phyloP scores from a whole-genome alignment of 2,329 filamentous ascomycete genomes.

The Ilyonectria destructans region DNA sequence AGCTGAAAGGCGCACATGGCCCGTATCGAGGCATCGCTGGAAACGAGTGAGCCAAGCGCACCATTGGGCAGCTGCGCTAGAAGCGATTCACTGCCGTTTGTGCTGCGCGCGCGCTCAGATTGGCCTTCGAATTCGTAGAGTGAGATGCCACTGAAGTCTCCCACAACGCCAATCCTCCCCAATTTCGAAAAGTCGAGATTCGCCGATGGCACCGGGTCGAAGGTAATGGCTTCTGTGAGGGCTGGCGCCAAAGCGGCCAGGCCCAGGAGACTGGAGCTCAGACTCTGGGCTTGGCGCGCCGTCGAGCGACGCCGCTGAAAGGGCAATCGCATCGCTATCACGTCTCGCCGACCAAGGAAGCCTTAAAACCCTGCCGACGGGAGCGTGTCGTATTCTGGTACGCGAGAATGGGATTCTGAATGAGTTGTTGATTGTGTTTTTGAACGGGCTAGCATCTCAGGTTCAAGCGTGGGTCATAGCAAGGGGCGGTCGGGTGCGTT shows the following conservation, averaged over 20 bases:
- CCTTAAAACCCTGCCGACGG: slow-evolving; percentile 24
- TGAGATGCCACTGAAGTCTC: slow-evolving; percentile 93
- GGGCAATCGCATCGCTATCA: slow-evolving; percentile 65
- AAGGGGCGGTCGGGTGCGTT: slow-evolving; percentile 45
- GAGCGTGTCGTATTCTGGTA: slow-evolving; percentile 19
- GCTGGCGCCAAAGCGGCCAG: slow-evolving; percentile 60
- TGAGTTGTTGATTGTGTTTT: slow-evolving; percentile 36
- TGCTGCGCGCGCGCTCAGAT: slow-evolving; percentile 75
- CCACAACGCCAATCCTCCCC: slow-evolving; percentile 87
- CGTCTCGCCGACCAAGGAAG: slow-evolving; percentile 40
- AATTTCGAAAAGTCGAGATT: slow-evolving; percentile 85
- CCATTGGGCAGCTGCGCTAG: slow-evolving; percentile 89
- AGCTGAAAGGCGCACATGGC: slow-evolving; percentile 87
- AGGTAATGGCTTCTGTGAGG: slow-evolving; percentile 68
- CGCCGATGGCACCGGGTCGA: slow-evolving; percentile 75
- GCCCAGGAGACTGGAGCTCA: slow-evolving; percentile 55
- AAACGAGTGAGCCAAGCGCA: slow-evolving; percentile 80
- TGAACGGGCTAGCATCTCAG: slow-evolving; percentile 51
- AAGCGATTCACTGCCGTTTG: slow-evolving; percentile 87
- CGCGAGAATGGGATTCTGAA: slow-evolving; percentile 30
- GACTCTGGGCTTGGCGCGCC: slow-evolving; percentile 56
- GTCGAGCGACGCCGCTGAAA: slow-evolving; percentile 59
- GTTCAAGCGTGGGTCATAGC: slow-evolving; percentile 47
- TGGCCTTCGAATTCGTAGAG: slow-evolving; percentile 90
- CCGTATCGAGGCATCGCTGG: slow-evolving; percentile 87